Conservation (phyloP, 129 eudicot genomes). For the Centaurea solstitialis region DNA sequence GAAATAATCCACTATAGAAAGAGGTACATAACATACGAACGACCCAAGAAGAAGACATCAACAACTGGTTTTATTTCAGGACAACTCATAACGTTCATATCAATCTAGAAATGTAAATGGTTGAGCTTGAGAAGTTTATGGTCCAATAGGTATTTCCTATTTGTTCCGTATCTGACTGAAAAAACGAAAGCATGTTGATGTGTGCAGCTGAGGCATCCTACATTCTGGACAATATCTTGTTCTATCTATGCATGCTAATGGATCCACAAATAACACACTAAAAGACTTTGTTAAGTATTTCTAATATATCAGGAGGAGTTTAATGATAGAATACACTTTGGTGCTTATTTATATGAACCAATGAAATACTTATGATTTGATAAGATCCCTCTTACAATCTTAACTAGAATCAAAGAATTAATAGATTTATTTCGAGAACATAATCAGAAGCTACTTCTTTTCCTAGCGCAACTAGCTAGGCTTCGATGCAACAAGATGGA, state of each 20-base stretch:
- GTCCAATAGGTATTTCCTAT: too few species aligned
- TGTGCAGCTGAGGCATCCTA: too few species aligned
- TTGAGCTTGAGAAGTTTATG: too few species aligned
- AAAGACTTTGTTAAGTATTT: background rate
- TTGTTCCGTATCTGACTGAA: too few species aligned
- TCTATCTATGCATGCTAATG: background rate
- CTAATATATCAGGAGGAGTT: background rate
- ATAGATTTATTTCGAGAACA: background rate
- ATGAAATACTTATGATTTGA: background rate
- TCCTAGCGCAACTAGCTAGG: background rate
- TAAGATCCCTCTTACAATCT: background rate
- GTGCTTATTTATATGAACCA: background rate
- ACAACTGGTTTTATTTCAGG: too few species aligned
- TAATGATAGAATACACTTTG: background rate
- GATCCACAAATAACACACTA: background rate
- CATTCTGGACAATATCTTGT: background rate
- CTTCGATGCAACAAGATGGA: background rate
- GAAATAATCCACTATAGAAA: too few species aligned
- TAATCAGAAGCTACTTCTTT: background rate
- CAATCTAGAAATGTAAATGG: too few species aligned
- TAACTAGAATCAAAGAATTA: background rate
- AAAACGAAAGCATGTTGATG: too few species aligned
- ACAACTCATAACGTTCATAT: too few species aligned
- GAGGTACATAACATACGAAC: too few species aligned
- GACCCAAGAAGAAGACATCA: too few species aligned